Percentiles rank a stretch among this genome's conserved stretches.
phyloP scores from a whole-genome alignment of 345 rosid genomes.

The Draba incana region DNA sequence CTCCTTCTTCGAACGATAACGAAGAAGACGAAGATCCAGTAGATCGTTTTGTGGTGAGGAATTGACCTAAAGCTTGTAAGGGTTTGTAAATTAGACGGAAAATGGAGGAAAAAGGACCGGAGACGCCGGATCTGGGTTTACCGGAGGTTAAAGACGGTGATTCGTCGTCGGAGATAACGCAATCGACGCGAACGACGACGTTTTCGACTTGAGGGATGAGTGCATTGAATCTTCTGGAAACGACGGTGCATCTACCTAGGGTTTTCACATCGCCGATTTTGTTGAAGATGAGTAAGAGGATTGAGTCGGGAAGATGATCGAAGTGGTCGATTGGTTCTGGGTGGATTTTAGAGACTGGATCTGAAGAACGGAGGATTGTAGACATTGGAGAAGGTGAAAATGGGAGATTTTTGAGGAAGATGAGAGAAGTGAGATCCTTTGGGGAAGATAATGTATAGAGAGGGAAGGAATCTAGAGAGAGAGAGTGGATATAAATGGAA shows the following conservation, averaged over 20 bases:
- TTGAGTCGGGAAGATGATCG: conserved; percentile 80
- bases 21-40: neutral
- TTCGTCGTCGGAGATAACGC: conserved; percentile 84
- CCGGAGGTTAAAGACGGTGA: conserved; percentile 43
- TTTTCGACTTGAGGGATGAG: conserved; percentile 80
- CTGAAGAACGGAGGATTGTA: conserved; percentile 46
- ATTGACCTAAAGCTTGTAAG: conserved; percentile 66
- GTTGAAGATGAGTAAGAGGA: conserved; percentile 80
- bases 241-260: conserved; percentile 88
- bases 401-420: neutral
- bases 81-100: conserved; percentile 65
- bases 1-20: conserved; percentile 55
- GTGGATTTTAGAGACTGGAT: conserved; percentile 58
- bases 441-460: conserved; percentile 28
- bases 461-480: neutral
- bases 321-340: conserved; percentile 73
- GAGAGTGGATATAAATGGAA: conserved; percentile 24
- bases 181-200: conserved; percentile 92
- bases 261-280: conserved; percentile 88
- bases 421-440: conserved; percentile 27
- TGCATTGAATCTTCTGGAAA: conserved; percentile 75
- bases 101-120: conserved; percentile 39
- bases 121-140: conserved; percentile 54
- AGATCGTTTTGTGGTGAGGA: conserved; percentile 57
- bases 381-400: conserved; percentile 17